Conservation (phyloP, 192 early-diverging fungal genomes). For the Gigaspora rosea region DNA sequence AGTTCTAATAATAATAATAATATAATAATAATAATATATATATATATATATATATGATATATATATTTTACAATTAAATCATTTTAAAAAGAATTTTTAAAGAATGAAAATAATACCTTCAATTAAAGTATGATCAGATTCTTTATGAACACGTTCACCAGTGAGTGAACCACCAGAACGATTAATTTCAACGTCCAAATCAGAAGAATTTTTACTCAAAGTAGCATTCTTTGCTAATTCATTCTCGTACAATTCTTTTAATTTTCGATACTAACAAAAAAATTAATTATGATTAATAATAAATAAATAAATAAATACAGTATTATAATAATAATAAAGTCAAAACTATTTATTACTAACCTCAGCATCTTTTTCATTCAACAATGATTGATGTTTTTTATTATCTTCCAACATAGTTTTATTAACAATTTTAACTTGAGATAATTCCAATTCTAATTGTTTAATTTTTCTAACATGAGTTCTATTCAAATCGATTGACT, state of each 20-base stretch:
- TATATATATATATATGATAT: no score
- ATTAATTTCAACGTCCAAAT: neutral
- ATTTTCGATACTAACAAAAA: neutral
- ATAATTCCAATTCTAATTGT: neutral
- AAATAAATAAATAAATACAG: neutral
- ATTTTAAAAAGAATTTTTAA: no score
- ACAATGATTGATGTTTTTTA: neutral
- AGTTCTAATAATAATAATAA: neutral
- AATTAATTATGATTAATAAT: neutral
- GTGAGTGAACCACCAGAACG: neutral
- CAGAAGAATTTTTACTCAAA: neutral
- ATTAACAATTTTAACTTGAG: neutral
- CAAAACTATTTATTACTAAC: neutral
- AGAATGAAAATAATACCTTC: neutral
- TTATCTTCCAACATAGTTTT: neutral
- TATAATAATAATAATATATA: neutral
- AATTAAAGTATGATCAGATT: slow-evolving; percentile 2
- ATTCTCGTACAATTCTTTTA: neutral
- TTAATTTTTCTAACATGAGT: neutral
- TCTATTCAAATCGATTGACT: neutral
- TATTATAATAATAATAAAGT: neutral
- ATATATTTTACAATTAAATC: no score
- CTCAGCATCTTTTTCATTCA: neutral
- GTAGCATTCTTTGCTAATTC: neutral
- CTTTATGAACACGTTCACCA: neutral